Percentiles rank a stretch among this genome's conserved stretches.
phyloP scores from a whole-genome alignment of 768 basidiomycete genomes.

The Pholiota microspora region DNA sequence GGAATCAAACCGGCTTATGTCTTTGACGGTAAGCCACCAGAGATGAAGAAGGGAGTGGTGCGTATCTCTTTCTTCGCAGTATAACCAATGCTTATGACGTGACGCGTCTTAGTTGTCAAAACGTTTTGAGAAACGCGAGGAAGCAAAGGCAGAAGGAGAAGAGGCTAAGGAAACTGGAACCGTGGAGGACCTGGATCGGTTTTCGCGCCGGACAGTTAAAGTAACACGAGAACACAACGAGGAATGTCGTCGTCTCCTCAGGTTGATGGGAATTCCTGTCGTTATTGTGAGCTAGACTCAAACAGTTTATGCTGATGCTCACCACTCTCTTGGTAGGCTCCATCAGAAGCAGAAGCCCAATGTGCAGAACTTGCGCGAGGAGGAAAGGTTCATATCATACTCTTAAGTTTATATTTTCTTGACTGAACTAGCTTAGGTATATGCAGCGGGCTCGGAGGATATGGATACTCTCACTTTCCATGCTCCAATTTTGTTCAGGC shows the following conservation, averaged over 20 bases:
- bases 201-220: slow-evolving; percentile 87
- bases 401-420: neutral
- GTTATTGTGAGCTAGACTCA: slow-evolving; percentile 61
- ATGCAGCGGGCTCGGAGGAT: slow-evolving; percentile 97
- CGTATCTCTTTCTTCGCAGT: slow-evolving; percentile 30
- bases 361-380: slow-evolving; percentile 98
- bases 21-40: slow-evolving; percentile 98
- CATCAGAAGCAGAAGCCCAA: slow-evolving; percentile 98
- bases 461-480: slow-evolving; percentile 99
- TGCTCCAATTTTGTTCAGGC: slow-evolving; percentile 88
- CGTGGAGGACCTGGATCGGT: slow-evolving; percentile 87
- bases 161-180: slow-evolving; percentile 98
- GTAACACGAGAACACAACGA: slow-evolving; percentile 97
- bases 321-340: slow-evolving; percentile 57
- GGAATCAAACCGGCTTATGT: slow-evolving; percentile 98
- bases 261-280: slow-evolving; percentile 96
- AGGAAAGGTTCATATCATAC: slow-evolving; percentile 60
- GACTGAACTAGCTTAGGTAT: slow-evolving; percentile 55
- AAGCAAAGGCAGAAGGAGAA: slow-evolving; percentile 92
- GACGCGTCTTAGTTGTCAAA: slow-evolving; percentile 73
- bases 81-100: slow-evolving; percentile 5
- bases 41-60: slow-evolving; percentile 95
- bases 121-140: slow-evolving; percentile 87
- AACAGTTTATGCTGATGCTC: neutral
- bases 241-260: slow-evolving; percentile 84